phyloP scores from a whole-genome alignment of 1,284 basidiomycete species.

The Ganoderma resinaceum region DNA sequence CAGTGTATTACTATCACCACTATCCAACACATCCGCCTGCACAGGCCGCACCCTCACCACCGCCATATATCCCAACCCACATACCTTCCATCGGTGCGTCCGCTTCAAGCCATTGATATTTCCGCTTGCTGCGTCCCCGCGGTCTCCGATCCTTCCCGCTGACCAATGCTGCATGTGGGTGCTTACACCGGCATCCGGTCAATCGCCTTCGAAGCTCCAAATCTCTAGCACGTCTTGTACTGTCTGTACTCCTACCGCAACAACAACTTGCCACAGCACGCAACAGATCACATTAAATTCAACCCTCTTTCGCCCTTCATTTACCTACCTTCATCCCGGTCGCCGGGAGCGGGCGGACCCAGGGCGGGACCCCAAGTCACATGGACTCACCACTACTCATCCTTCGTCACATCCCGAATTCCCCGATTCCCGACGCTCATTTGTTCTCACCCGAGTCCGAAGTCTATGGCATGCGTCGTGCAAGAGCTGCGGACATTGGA shows the following conservation, averaged over 20 bases:
- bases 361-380: not conserved
- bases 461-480: not conserved
- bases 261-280: not conserved
- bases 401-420: slow-evolving; percentile 1
- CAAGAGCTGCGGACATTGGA: not conserved
- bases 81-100: not conserved
- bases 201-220: slow-evolving; percentile 3
- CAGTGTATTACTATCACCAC: not conserved
- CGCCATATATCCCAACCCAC: not conserved
- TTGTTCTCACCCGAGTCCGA: not conserved
- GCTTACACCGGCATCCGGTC: slow-evolving; percentile 25
- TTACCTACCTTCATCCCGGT: not conserved
- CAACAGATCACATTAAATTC: not conserved
- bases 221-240: slow-evolving; percentile 2
- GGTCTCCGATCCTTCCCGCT: slow-evolving; percentile 21
- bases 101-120: slow-evolving; percentile 8
- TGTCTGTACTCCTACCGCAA: not conserved
- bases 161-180: slow-evolving; percentile 22
- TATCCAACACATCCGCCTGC: not conserved
- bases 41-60: slow-evolving; percentile 3
- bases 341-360: not conserved
- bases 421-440: not conserved
- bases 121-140: slow-evolving; percentile 13
- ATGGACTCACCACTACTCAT: not conserved
- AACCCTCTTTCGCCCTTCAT: not conserved